These are phyloP conservation scores for Ophiostoma sp. DNA, from an alignment of 2,329 filamentous ascomycete genomes.

Conservation along the genomic window DNA sequence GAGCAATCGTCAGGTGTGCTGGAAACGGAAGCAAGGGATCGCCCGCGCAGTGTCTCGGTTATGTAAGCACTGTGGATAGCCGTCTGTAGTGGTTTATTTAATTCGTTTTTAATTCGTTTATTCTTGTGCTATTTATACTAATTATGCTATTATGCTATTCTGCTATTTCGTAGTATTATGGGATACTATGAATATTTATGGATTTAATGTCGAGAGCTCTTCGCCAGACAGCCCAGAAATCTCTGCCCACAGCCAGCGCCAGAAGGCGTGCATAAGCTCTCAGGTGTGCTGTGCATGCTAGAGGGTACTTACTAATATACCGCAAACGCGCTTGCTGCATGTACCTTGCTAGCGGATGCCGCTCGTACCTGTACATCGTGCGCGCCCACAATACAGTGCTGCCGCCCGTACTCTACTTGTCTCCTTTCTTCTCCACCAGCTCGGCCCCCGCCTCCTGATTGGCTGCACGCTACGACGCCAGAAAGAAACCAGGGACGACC, in stretches of 20 bases:
- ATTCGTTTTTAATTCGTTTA: not conserved
- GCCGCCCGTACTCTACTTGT: constrained; percentile 7
- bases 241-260: not conserved
- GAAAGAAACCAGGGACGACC: constrained; percentile 18
- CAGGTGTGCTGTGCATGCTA: not conserved
- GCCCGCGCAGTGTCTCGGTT: not conserved
- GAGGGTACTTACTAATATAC: constrained; percentile 10
- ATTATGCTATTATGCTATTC: not conserved
- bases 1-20: constrained; percentile 7
- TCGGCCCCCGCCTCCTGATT: constrained; percentile 32
- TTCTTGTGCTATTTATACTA: not conserved
- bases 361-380: constrained; percentile 5
- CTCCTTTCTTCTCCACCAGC: constrained; percentile 20
- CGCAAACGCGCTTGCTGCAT: constrained; percentile 5
- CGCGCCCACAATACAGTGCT: not conserved
- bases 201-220: not conserved
- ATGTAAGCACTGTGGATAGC: not conserved
- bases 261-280: not conserved
- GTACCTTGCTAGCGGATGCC: not conserved
- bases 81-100: not conserved
- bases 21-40: not conserved
- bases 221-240: not conserved
- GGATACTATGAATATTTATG: not conserved
- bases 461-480: constrained; percentile 19
- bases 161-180: too few species aligned